Percentiles rank a stretch among this genome's conserved stretches.
These are phyloP conservation scores for Angomonas ambiguus DNA, from an alignment of 208 protist genomes.

Conservation along the genomic window DNA sequence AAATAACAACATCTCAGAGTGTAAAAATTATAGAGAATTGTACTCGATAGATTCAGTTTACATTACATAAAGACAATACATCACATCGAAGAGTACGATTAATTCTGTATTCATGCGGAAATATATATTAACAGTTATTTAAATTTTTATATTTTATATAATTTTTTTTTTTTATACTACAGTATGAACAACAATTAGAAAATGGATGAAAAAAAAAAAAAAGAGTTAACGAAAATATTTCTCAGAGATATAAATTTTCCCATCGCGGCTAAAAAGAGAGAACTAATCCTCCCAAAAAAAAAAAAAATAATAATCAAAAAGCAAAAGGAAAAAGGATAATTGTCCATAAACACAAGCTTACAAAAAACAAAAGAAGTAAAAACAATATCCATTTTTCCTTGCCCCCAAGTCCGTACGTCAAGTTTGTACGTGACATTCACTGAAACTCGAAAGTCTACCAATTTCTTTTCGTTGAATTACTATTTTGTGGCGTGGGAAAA, in stretches of 20 bases:
- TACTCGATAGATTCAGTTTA: neutral
- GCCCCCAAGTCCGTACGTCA: too few species aligned
- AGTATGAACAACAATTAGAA: too few species aligned
- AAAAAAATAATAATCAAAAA: neutral
- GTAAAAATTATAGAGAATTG: neutral
- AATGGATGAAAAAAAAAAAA: neutral
- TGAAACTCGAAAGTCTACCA: too few species aligned
- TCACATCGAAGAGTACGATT: neutral
- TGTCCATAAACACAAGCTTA: neutral
- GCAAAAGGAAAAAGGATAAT: neutral
- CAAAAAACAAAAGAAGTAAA: neutral
- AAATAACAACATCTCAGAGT: too few species aligned
- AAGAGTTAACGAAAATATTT: neutral
- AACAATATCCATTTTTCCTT: too few species aligned
- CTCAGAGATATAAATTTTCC: neutral
- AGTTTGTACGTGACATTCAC: too few species aligned
- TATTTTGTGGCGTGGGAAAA: too few species aligned
- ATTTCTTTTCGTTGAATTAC: too few species aligned
- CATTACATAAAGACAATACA: neutral
- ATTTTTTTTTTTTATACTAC: constrained; percentile 1
- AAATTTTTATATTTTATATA: neutral
- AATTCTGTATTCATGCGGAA: neutral
- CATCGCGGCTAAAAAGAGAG: neutral
- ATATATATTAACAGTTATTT: neutral
- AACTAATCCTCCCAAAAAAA: neutral